phyloP scores from a whole-genome alignment of 345 rosid species.

The Eucalyptus tenuipes region DNA sequence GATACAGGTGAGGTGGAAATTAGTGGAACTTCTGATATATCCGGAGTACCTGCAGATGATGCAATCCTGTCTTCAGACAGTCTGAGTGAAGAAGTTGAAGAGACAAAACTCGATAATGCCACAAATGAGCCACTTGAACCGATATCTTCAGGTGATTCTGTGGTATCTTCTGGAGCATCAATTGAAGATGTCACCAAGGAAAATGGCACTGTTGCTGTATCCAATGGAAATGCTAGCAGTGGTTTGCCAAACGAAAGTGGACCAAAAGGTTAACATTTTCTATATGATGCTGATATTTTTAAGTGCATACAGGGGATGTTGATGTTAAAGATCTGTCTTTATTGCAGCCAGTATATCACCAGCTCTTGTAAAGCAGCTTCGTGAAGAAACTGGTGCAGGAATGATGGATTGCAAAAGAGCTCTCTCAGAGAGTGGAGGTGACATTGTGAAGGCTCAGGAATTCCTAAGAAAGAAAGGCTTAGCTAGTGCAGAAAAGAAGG shows the following conservation, averaged over 20 bases:
- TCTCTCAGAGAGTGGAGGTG: constrained; percentile 70
- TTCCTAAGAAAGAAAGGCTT: constrained; percentile 89
- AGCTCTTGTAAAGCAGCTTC: constrained; percentile 85
- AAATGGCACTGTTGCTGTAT: constrained; percentile 10
- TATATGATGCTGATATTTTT: background rate
- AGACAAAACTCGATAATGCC: background rate
- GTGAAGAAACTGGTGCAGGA: constrained; percentile 97
- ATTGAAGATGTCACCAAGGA: constrained; percentile 14
- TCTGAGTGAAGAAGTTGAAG: constrained; percentile 22
- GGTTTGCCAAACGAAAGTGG: constrained; percentile 8
- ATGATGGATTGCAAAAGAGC: constrained; percentile 99
- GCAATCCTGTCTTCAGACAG: constrained; percentile 18
- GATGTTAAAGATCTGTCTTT: background rate
- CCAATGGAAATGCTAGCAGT: constrained; percentile 10
- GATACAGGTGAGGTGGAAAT: constrained; percentile 16
- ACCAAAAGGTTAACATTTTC: constrained; percentile 25
- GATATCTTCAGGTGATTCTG: constrained; percentile 18
- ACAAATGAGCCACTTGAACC: constrained; percentile 23
- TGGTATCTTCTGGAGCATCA: constrained; percentile 7
- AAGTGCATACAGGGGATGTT: background rate
- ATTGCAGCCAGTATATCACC: constrained; percentile 51
- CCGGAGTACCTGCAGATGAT: constrained; percentile 6
- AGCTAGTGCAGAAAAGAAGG: constrained; percentile 92
- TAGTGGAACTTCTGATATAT: constrained; percentile 15
- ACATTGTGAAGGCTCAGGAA: constrained; percentile 81